Evolutionary conservation across 495 filamentous ascomycete genomes (phyloP).

Genomic region (Xylaria curta): DNA sequence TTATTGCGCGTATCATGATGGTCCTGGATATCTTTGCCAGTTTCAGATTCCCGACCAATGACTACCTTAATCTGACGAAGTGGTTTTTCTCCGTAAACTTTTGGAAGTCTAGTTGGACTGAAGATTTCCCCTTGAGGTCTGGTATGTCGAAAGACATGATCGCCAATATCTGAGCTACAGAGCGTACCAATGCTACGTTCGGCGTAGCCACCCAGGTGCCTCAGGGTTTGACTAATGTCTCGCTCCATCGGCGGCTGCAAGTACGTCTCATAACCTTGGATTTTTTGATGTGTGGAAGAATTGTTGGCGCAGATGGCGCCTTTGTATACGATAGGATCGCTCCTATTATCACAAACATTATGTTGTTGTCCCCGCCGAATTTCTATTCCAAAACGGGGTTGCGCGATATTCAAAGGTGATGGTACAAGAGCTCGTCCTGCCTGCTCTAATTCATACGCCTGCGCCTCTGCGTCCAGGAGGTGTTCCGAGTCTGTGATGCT

Average conservation of each 20-base stretch:
- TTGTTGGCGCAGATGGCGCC: slow-evolving; percentile 8
- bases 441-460: slow-evolving; percentile 25
- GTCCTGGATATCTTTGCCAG: background rate
- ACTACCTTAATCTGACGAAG: slow-evolving; percentile 11
- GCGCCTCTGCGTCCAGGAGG: slow-evolving; percentile 34
- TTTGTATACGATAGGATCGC: background rate
- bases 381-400: background rate
- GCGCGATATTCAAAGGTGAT: slow-evolving; percentile 6
- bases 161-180: background rate
- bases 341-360: slow-evolving; percentile 27
- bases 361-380: slow-evolving; percentile 15
- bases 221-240: slow-evolving; percentile 34
- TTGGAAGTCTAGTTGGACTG: slow-evolving; percentile 7
- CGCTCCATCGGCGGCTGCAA: slow-evolving; percentile 26
- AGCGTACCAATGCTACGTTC: background rate
- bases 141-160: background rate
- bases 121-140: background rate
- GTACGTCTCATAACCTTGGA: slow-evolving; percentile 14
- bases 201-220: slow-evolving; percentile 12
- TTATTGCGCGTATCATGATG: background rate
- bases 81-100: background rate
- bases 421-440: slow-evolving; percentile 16
- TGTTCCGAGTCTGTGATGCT: slow-evolving; percentile 35
- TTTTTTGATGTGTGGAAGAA: slow-evolving; percentile 17
- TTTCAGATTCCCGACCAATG: slow-evolving; percentile 1